A percentile compares a stretch with the other conserved stretches of the same genome.
These are phyloP conservation scores for Artemisia tridentata DNA, from an alignment of 129 eudicot species.

Conservation along the genomic window DNA sequence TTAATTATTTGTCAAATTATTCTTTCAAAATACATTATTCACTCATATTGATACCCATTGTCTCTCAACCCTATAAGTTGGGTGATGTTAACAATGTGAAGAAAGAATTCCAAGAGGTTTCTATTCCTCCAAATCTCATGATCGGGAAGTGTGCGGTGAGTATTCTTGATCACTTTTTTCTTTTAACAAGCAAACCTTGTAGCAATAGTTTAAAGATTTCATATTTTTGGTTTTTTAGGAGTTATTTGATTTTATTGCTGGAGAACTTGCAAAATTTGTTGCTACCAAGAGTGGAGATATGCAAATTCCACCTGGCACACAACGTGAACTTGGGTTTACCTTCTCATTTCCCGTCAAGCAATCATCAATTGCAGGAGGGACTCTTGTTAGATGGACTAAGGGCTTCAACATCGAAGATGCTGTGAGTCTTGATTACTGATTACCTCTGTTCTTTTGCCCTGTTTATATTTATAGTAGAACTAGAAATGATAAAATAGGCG, in stretches of 20 bases:
- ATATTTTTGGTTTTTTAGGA: conserved; percentile 41
- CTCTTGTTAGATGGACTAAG: conserved; percentile 88
- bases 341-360: conserved; percentile 94
- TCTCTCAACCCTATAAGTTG: too few relatives aligned
- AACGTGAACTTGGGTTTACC: conserved; percentile 93
- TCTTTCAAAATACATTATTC: too few relatives aligned
- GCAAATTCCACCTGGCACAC: conserved; percentile 66
- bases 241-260: conserved; percentile 81
- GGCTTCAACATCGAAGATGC: conserved; percentile 87
- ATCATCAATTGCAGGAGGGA: conserved; percentile 79
- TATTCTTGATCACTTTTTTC: conserved; percentile 1
- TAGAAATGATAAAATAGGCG: not conserved
- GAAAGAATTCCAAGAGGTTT: conserved; percentile 67
- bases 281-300: conserved; percentile 73
- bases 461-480: not conserved
- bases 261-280: conserved; percentile 84
- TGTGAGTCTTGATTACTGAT: conserved; percentile 35
- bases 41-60: too few relatives aligned
- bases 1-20: too few relatives aligned
- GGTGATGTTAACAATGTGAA: conserved; percentile 62
- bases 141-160: conserved; percentile 79
- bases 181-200: not conserved
- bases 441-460: not conserved
- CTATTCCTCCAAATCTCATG: conserved; percentile 90
- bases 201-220: not conserved